Evolutionary conservation across 371 early-diverging fungal genomes (phyloP), one percentile per base, ranked within the genome.

Genomic region (Mortierella sp.): DNA sequence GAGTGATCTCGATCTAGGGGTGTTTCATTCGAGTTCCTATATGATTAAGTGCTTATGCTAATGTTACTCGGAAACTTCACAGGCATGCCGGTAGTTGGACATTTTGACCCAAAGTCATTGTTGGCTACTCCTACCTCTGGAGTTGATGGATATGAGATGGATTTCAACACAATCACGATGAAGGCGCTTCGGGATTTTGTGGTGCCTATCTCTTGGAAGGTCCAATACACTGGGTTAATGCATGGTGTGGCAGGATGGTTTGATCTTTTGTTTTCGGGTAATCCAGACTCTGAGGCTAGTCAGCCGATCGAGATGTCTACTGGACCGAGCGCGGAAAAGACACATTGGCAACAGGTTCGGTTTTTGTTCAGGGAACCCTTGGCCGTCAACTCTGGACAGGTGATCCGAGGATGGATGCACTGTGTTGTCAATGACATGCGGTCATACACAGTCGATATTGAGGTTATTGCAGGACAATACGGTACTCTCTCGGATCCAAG

Each of bases 211-310:
- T 70, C 81, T 22, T 98, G 96, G 97, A 86, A 85, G 9, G 86
- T 93, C 8, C 88, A 87, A 57, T 96, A 94, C 74, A 99, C 98
- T 3, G 99, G 97, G 2, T 68, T 94, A 53, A 91, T 98, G 87
- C 97, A 97, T 63, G 98, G 98, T 45, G 89, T 99, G 24, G 97
- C 95, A n/a, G 96, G 97, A 22, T 99, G 99, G 99, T 99, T 99
- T 70, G 97, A 98, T 84, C 88, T 97, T 47, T 86, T 89, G 21
- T 96, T 99, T 81, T 83, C 72, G 72, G 90, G 72, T 61, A 75
- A 84, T 40, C 32, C 79, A 5, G 57, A 66, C 19, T 68, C 75
- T 9, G 76, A 67, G 40, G 50, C 69, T 9, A 75, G 76, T 8
- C 76, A 71, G 21, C 76, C 78, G 6, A 72, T 90, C 70, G 87